Conservation (phyloP, 2,329 filamentous ascomycete species). For the Aureobasidium mangrovei region DNA sequence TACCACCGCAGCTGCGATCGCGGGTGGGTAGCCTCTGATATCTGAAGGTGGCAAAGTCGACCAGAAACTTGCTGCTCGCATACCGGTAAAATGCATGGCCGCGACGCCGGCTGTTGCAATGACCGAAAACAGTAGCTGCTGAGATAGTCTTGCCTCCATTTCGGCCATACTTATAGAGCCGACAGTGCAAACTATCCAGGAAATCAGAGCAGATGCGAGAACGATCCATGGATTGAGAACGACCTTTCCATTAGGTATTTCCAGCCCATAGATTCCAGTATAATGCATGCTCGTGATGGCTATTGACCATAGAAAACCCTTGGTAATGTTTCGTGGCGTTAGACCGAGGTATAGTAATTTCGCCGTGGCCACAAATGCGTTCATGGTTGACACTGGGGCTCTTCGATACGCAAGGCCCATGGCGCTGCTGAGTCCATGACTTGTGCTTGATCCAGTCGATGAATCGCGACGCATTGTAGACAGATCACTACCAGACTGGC, state of each 20-base stretch:
- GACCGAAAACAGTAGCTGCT: conserved; percentile 27
- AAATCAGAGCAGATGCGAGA: conserved; percentile 25
- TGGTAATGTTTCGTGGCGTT: conserved; percentile 21
- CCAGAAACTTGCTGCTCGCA: conserved; percentile 27
- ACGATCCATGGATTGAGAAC: conserved; percentile 22
- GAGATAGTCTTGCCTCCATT: conserved; percentile 27
- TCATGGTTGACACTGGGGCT: conserved; percentile 15
- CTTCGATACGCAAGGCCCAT: conserved; percentile 10
- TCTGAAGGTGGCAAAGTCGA: conserved; percentile 20
- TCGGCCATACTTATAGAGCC: conserved; percentile 27
- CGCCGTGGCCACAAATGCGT: conserved; percentile 19
- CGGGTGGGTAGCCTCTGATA: conserved; percentile 25
- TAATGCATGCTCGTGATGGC: conserved; percentile 30
- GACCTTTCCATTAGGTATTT: conserved; percentile 26
- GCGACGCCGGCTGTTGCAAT: conserved; percentile 28
- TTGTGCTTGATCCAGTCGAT: conserved; percentile 12
- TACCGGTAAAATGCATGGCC: conserved; percentile 30
- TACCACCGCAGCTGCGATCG: conserved; percentile 25
- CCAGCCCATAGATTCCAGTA: conserved; percentile 24
- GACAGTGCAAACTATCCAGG: conserved; percentile 27
- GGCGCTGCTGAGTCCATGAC: conserved; percentile 9
- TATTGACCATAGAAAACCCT: conserved; percentile 28
- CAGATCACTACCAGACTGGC: conserved; percentile 2
- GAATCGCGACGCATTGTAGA: conserved; percentile 12
- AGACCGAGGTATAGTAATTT: conserved; percentile 21